Evolutionary conservation across 768 basidiomycete genomes (phyloP).

Genomic region (Pholiota molesta): DNA sequence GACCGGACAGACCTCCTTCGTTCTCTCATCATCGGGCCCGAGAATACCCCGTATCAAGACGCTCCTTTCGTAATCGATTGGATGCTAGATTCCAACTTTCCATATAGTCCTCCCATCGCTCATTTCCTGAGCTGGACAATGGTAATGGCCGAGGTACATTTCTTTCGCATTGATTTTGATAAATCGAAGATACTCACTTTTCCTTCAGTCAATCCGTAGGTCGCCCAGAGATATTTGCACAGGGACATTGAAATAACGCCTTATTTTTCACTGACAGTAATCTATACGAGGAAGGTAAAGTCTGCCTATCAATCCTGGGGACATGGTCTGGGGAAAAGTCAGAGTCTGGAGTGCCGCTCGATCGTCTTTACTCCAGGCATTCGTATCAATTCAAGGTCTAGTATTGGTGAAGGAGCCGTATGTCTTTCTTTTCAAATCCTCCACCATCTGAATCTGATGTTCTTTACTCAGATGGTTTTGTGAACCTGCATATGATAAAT

Average conservation of each 20-base stretch:
- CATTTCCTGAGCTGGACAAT: constrained; percentile 96
- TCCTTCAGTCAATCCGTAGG: constrained; percentile 76
- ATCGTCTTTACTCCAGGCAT: constrained; percentile 87
- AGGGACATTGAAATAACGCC: background rate
- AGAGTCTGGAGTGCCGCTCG: constrained; percentile 86
- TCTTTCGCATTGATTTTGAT: constrained; percentile 1
- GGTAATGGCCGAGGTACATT: constrained; percentile 83
- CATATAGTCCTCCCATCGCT: constrained; percentile 79
- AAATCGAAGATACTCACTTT: background rate
- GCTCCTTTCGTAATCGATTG: constrained; percentile 96
- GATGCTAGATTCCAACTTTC: constrained; percentile 86
- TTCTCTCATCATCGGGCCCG: constrained; percentile 88
- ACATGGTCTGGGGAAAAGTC: constrained; percentile 91
- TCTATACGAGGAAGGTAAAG: constrained; percentile 94
- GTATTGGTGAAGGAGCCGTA: constrained; percentile 93
- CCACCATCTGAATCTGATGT: constrained; percentile 5
- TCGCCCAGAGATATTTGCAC: constrained; percentile 11
- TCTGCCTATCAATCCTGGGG: constrained; percentile 88
- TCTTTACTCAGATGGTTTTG: constrained; percentile 71
- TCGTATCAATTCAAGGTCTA: constrained; percentile 93
- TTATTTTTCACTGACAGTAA: constrained; percentile 52
- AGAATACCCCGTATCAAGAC: constrained; percentile 94
- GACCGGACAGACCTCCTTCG: constrained; percentile 87
- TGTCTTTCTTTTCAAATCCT: constrained; percentile 31
- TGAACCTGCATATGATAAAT: constrained; percentile 94